phyloP scores from a whole-genome alignment of 164 flowering plant species.

The Malania oleifera region DNA sequence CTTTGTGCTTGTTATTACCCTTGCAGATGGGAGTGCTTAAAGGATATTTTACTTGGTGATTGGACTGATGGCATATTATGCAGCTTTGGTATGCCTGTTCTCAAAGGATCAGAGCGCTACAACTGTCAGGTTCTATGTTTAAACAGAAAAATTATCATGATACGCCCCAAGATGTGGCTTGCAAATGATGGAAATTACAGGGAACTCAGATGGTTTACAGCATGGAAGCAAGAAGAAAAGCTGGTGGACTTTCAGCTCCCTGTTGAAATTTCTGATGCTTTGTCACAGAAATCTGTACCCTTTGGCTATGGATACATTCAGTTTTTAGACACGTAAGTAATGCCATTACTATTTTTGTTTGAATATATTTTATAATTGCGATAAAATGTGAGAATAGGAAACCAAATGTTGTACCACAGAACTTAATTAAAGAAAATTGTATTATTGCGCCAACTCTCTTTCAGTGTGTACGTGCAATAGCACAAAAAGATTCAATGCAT shows the following conservation, averaged over 20 bases:
- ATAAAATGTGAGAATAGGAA: constrained; percentile 1
- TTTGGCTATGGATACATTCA: constrained; percentile 90
- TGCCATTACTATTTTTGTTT: not conserved
- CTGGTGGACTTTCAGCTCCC: constrained; percentile 84
- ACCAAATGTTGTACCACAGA: not conserved
- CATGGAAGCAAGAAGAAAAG: constrained; percentile 74
- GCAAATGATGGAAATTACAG: constrained; percentile 96
- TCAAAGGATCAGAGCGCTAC: constrained; percentile 80
- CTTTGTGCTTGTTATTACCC: not conserved
- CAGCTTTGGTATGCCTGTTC: constrained; percentile 95
- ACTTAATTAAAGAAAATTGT: too few species aligned
- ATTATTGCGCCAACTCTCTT: too few species aligned
- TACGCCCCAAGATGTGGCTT: constrained; percentile 95
- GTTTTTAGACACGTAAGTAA: constrained; percentile 81
- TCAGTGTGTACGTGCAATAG: too few species aligned
- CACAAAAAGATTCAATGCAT: too few species aligned
- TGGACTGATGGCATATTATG: constrained; percentile 90
- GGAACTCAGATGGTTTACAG: constrained; percentile 92
- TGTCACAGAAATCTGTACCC: constrained; percentile 67
- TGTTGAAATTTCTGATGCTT: constrained; percentile 52
- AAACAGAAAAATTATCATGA: constrained; percentile 82
- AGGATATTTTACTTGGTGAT: constrained; percentile 68
- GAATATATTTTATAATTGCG: too few species aligned
- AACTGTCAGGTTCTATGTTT: constrained; percentile 86
- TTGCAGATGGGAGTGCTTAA: constrained; percentile 94